Evolutionary conservation across 1,284 basidiomycete genomes (phyloP), one percentile per base, ranked within the genome.

Genomic region (Athelia sp.): DNA sequence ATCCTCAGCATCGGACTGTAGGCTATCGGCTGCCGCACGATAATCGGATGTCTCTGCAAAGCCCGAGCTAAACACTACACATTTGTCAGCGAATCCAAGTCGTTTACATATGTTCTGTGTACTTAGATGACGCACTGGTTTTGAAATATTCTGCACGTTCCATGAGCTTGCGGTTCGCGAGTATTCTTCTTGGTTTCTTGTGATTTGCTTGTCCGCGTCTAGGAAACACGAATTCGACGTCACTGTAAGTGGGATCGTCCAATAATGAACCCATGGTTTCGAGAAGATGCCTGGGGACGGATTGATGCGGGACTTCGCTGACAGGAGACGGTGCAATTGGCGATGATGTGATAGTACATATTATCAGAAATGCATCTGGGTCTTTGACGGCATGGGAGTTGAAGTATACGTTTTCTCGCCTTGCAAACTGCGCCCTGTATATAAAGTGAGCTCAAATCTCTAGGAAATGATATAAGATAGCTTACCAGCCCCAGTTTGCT

Each of bases 401-500:
- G 58, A 84, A 85, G 64, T 83, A 93, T 9, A 93, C 79, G 15
- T 68, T 64, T 52, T 93, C 88, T 54, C 91, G 75, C 46, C 80
- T 79, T 22, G 88, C 84, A 64, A 93, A 94, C 60, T 88, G 84
- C 1, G 84, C 82, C 85, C 87, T 88, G 43, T 31, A 24, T 48
- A 36, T 46, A 44, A 31, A 47, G 35, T 56, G 43, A 51, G 46
- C 47, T 51, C 46, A 52, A 38, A 49, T 22, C n/a, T 36, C 47
- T 50, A 21, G 29, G 36, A 21, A 29, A 36, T 15, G 55, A n/a
- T 47, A 31, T 36, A 17, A 13, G 18, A 13, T n/a, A 43, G 60
- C 69, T 51, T 76, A 85, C 86, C 87, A 90, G 65, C 89, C 89
- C 88, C 89, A 90, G 61, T 91, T 90, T 38, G 84, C 83, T 3